Evolutionary conservation across 2,329 filamentous ascomycete genomes (phyloP).

Genomic region (Aspergillus luchuensis): DNA sequence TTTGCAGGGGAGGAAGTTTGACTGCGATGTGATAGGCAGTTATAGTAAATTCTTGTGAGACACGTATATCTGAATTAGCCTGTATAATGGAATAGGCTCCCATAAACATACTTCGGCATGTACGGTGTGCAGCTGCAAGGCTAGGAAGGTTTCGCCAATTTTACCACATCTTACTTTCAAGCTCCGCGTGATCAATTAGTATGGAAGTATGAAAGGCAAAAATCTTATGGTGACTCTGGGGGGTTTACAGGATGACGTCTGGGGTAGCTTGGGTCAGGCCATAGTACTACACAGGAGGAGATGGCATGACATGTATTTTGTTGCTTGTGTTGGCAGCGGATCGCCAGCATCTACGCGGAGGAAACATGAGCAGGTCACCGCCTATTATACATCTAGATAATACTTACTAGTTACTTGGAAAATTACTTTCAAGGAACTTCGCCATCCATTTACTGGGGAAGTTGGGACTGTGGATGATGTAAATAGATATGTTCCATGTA

Average conservation of each 20-base stretch:
- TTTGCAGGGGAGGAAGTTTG: not conserved
- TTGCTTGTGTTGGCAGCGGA: not conserved
- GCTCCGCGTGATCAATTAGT: not conserved
- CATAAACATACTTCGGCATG: not conserved
- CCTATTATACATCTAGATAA: too few species aligned
- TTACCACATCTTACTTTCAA: not conserved
- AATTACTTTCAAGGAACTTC: too few species aligned
- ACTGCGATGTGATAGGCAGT: not conserved
- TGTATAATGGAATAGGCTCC: not conserved
- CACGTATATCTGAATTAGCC: not conserved
- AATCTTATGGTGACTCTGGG: not conserved
- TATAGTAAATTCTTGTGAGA: not conserved
- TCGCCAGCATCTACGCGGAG: not conserved
- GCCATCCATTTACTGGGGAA: too few species aligned
- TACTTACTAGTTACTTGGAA: too few species aligned
- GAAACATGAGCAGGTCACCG: not conserved
- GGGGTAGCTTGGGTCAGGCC: not conserved
- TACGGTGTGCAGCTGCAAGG: not conserved
- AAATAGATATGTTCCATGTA: too few species aligned
- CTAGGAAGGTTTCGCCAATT: not conserved
- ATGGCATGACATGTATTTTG: not conserved
- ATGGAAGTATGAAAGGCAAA: not conserved
- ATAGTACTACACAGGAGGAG: not conserved
- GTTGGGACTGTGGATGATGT: too few species aligned
- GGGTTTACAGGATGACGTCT: not conserved